Base-by-base conservation (phyloP, 2,329 filamentous ascomycete species). In the Chalaropsis ovoidea region DNA sequence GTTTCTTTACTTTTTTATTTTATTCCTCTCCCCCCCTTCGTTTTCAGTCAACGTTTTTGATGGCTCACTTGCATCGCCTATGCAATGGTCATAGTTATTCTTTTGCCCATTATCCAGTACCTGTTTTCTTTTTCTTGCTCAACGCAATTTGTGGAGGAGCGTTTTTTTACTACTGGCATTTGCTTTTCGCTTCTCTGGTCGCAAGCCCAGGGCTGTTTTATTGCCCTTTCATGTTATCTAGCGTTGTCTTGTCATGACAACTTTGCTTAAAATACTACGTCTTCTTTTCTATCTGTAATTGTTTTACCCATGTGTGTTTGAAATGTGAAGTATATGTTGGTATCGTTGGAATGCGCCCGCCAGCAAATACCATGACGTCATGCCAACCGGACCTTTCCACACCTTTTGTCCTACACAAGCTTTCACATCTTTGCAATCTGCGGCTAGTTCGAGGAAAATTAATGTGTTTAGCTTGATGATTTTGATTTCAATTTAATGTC, bases 241-340 rank as follows among this genome's bases (percentile, higher is more conserved):
- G 47, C 15, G 47, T 24, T 52, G 19, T 52, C 24, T 17, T 27
- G 47, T 19, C 10, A 27, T 27, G 47, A 3, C 47, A 52, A 52
- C 47, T 52, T 52, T 52, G 11, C 47, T 27, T 24, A 52, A 52
- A 52, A 52, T 52, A 52, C 24, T 52, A 52, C 11, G 47, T 52
- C 47, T 52, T 52, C 27, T 27, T 52, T 52, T 15, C 7, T 52
- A 24, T 24, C 24, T 27, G 22, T 24, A 49, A 52, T 24, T 52
- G 2, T 11, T 52, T 52, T 13, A 22, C 19, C 19, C 22, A 24
- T 27, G 47, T 27, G 2, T 52, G 47, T 27, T 52, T 6, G 22
- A 27, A 19, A 11, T 15, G 22, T 15, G 10, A 4, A 22, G 4
- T 24, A 52, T 4, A 27, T 52, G 47, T 31, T 31, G 31, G 31